Conservation (phyloP, 192 early-diverging fungal species). For the Polychytrium aggregatum region DNA sequence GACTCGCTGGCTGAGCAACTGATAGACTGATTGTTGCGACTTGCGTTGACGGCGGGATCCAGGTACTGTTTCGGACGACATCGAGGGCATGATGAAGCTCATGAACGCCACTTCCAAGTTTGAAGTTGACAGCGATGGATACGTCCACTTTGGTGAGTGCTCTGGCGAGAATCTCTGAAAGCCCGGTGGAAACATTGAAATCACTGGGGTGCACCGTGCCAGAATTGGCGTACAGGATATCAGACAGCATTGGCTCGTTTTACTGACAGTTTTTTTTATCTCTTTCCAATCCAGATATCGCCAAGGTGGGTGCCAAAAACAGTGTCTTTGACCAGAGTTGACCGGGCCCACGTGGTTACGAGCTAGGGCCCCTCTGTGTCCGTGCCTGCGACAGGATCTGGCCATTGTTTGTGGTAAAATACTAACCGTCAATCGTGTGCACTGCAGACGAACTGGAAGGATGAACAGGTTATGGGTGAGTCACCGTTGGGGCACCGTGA, state of each 20-base stretch:
- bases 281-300: neutral
- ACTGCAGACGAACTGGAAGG: constrained; percentile 13
- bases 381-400: no score
- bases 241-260: neutral
- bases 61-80: constrained; percentile 67
- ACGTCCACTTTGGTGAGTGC: constrained; percentile 49
- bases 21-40: constrained; percentile 6
- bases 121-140: constrained; percentile 57
- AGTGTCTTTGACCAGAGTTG: constrained; percentile 6
- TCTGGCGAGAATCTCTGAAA: no score
- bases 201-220: no score
- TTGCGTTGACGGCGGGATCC: no score
- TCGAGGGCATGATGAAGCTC: constrained; percentile 47
- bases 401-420: no score
- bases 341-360: no score
- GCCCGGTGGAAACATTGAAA: neutral
- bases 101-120: constrained; percentile 65
- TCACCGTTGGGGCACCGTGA: neutral
- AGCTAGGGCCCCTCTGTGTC: no score
- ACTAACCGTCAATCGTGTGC: neutral
- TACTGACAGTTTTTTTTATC: neutral
- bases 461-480: constrained; percentile 17
- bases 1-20: no score
- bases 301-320: neutral
- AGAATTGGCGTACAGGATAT: neutral